Evolutionary conservation across 768 basidiomycete species (phyloP), one percentile per base, ranked within the genome.

Genomic region (Calvatia gigantea): DNA sequence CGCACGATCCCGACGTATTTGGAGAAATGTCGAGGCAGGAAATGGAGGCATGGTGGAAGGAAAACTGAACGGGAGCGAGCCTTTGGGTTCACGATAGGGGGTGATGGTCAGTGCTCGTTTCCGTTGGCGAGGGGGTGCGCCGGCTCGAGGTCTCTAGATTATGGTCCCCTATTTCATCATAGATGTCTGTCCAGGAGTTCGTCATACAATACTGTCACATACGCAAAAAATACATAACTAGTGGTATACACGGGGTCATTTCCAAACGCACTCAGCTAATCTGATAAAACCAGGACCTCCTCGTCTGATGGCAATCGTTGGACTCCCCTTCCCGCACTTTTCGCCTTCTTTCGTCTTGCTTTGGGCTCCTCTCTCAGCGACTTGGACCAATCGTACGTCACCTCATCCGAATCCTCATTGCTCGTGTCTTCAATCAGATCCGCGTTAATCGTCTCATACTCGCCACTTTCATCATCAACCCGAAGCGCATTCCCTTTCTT

Each of bases 331-430:
- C 42, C 51, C 7, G 51, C 59, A 4, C 58, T 64, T 57, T 60
- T 69, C 3, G 35, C 63, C 58, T 59, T 69, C 3, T 42, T 49
- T 35, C 62, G 62, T 56, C 70, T 70, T 2, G 58, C 11, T 33
- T 60, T 59, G 5, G 58, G 64, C 29, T 60, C 60, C 7, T 67
- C 59, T 6, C 70, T 69, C 57, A 73, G 65, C n/a, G 57, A 61
- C 27, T 54, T 69, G 15, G 67, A 66, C 78, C 77, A 80, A 6
- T 64, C 67, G 35, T 65, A 65, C 12, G 35, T 49, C 29, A 62
- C 64, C 39, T 46, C 57, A 7, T 62, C 64, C 28, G 54, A 55
- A 29, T 63, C 59, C 7, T 45, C 58, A 12, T 69, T 66, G n/a
- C 63, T 65, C 19, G 29, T 32, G 6, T 63, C 60, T 25, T 45